phyloP scores from a whole-genome alignment of 441 rosid genomes.

The Jatropha podagrica region DNA sequence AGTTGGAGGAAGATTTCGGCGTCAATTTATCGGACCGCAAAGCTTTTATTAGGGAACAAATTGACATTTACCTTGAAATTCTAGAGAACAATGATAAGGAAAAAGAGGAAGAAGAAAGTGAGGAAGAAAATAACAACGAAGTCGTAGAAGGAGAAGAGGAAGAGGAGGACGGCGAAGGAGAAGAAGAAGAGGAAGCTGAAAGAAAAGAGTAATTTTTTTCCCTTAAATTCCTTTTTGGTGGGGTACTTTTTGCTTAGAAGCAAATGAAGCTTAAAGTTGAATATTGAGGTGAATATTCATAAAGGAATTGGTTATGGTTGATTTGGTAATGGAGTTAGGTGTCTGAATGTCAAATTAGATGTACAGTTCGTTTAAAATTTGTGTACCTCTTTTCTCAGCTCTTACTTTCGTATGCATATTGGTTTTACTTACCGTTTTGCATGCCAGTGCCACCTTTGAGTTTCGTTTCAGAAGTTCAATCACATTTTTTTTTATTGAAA shows the following conservation, averaged over 20 bases:
- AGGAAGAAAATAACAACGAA: constrained; percentile 15
- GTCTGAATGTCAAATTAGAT: too few relatives aligned
- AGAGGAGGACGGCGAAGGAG: constrained; percentile 19
- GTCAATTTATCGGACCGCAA: constrained; percentile 61
- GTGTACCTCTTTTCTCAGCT: too few relatives aligned
- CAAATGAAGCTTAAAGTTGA: not conserved
- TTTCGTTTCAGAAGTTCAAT: not conserved
- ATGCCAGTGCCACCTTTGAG: not conserved
- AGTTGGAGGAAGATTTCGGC: constrained; percentile 59
- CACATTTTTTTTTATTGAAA: not conserved
- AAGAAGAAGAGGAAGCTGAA: constrained; percentile 14
- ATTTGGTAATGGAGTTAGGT: not conserved
- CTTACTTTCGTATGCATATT: too few relatives aligned
- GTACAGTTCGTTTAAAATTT: too few relatives aligned
- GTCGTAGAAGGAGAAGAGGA: constrained; percentile 8
- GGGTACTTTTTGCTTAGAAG: not conserved
- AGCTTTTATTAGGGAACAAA: constrained; percentile 59
- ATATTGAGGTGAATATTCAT: not conserved
- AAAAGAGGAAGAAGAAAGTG: constrained; percentile 1
- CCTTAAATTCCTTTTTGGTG: not conserved
- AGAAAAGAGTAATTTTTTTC: constrained; percentile 9
- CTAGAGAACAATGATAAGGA: constrained; percentile 14
- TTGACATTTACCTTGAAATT: constrained; percentile 51
- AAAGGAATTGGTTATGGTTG: not conserved
- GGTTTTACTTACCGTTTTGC: not conserved